A percentile compares a stretch with the other conserved stretches of the same genome.
Conservation (phyloP, 805 yeast genomes). For the Hanseniaspora meyeri region DNA sequence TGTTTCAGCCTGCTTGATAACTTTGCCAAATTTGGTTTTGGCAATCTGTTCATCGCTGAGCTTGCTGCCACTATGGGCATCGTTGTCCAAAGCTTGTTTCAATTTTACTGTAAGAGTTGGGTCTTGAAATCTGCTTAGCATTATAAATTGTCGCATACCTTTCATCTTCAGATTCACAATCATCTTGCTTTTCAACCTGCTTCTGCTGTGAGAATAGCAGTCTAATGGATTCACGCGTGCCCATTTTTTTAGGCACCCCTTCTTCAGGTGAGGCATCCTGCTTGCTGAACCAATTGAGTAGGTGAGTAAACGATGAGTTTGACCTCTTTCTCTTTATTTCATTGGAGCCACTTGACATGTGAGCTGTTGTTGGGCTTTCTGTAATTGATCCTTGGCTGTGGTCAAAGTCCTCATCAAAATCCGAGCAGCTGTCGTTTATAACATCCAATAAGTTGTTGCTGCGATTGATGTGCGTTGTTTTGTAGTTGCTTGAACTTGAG, state of each 20-base stretch:
- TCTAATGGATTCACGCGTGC: not conserved
- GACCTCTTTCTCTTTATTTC: not conserved
- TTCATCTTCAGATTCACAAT: not conserved
- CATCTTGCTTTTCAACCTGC: not conserved
- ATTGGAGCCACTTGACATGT: not conserved
- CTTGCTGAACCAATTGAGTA: not conserved
- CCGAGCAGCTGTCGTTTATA: not conserved
- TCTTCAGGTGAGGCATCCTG: not conserved
- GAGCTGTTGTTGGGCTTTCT: not conserved
- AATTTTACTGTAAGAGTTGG: not conserved
- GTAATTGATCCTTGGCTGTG: too few relatives aligned
- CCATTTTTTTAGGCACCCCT: not conserved
- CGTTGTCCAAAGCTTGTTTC: too few relatives aligned
- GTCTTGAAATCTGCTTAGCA: not conserved
- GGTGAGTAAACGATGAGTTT: not conserved
- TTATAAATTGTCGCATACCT: not conserved
- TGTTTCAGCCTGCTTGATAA: not conserved
- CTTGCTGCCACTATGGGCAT: too few relatives aligned
- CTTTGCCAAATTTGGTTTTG: not conserved
- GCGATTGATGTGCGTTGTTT: not conserved
- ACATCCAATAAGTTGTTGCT: not conserved
- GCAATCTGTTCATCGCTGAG: not conserved
- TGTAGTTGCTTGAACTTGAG: not conserved
- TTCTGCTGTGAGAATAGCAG: not conserved
- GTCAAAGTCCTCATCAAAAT: not conserved